Percentiles rank a stretch among this genome's conserved stretches.
Conservation (phyloP, 331 rosid species). For the Quercus lobata region DNA sequence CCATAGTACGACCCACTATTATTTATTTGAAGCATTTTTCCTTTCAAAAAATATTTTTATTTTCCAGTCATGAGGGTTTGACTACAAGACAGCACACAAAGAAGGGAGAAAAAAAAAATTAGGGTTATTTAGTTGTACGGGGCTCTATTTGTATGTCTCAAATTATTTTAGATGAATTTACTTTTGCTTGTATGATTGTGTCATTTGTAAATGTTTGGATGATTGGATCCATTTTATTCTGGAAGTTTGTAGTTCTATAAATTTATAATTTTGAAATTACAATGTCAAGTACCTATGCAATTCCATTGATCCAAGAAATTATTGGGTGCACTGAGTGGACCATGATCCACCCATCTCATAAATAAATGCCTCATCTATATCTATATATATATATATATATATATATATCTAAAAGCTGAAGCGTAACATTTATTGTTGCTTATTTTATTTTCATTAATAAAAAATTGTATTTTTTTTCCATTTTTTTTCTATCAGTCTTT, state of each 20-base stretch:
- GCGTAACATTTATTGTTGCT: too few species aligned
- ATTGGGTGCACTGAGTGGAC: too few species aligned
- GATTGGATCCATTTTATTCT: neutral
- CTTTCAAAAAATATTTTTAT: neutral
- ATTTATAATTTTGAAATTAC: neutral
- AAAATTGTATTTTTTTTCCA: too few species aligned
- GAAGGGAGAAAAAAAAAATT: neutral
- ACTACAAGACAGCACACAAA: conserved; percentile 18
- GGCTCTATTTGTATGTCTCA: conserved; percentile 1
- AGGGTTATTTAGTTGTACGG: neutral
- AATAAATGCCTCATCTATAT: too few species aligned
- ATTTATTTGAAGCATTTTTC: neutral
- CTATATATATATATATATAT: too few species aligned
- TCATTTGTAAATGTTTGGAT: neutral
- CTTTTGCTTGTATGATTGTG: neutral
- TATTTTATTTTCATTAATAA: too few species aligned
- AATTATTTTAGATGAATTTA: conserved; percentile 12
- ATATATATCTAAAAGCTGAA: too few species aligned
- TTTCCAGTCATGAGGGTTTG: conserved; percentile 60
- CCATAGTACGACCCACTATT: conserved; percentile 7
- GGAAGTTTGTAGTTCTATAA: neutral
- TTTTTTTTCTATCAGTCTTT: too few species aligned
- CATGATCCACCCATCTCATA: too few species aligned
- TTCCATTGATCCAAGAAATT: too few species aligned
- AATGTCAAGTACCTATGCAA: too few species aligned